Base-by-base conservation (phyloP, 345 rosid species). In the Eucalyptus grandis region DNA sequence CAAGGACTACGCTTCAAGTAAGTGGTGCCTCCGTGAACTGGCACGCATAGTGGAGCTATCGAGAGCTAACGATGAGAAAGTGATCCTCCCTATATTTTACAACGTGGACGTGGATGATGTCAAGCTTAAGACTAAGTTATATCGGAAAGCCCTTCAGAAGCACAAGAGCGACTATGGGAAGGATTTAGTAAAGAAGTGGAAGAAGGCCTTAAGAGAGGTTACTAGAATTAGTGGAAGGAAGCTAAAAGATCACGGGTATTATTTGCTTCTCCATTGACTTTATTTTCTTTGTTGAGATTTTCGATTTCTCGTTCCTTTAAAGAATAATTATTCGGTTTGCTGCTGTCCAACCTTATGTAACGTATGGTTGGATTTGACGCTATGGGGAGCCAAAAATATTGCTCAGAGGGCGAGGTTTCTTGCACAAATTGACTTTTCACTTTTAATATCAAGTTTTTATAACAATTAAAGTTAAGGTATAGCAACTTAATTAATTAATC, bases 101-200 rank as follows among this genome's bases (percentile, higher is more conserved):
- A 26, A 54, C 26, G 58, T 54, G 58, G 58, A 54, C 2, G 26
- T 0, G 9, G 11, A 54, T 8, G 58, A 54, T 54, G 58, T 54
- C 26, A 54, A 54, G 26, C 58, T 54, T 54, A 54, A 54, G 5
- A 54, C 58, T 8, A 4, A 22, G 62, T 22, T 27, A 60, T 60
- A 60, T 27, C 31, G 8, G 67, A 11, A 60, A 26, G 31, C n/a
- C 31, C 31, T 60, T 0, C 67, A 0, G 2, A 60, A 12, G 67
- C 67, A 60, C 8, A 6, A 27, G 67, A 60, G 8, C 0, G 4
- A 60, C 0, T 60, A 1, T 0, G 1, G 31, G 8, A 27, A 60
- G 3, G 69, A 60, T 12, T 12, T 60, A 60, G 69, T 0, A 60
- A 27, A 60, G 69, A 2, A 27, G 69, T 6, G 31, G 69, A 4